A percentile compares a stretch with the other conserved stretches of the same genome.
Conservation (phyloP, 176 grass and related monocot species). For the Carex littledalei region DNA sequence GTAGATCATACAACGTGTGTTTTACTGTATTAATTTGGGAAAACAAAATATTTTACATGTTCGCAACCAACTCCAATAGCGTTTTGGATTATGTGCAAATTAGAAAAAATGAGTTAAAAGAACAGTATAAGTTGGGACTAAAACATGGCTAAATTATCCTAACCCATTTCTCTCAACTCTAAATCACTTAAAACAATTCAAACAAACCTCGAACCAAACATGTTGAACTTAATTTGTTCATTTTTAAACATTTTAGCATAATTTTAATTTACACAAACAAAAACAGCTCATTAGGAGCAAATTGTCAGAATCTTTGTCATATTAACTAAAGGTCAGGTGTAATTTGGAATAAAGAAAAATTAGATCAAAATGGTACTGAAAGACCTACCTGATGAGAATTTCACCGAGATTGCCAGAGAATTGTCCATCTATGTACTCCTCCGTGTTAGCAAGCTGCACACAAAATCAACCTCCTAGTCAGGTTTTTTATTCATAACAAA, state of each 20-base stretch:
- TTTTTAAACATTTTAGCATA: background rate
- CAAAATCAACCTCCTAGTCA: background rate
- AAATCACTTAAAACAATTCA: background rate
- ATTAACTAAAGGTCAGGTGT: background rate
- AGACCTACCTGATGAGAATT: conserved; percentile 67
- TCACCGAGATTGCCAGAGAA: conserved; percentile 83
- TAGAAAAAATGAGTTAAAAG: background rate
- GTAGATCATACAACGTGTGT: background rate
- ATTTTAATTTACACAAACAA: background rate
- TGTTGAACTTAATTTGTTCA: background rate
- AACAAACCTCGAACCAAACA: background rate
- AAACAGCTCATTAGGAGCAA: background rate
- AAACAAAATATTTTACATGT: background rate
- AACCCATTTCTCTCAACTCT: background rate
- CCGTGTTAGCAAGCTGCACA: conserved; percentile 64
- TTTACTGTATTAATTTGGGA: background rate
- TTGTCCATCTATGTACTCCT: conserved; percentile 85
- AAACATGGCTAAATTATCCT: background rate
- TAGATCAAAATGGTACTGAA: background rate
- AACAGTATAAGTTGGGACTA: background rate
- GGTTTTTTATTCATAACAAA: background rate
- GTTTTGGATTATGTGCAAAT: background rate
- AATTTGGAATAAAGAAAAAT: background rate
- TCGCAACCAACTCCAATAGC: background rate
- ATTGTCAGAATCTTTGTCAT: background rate